Evolutionary conservation across 371 early-diverging fungal species (phyloP), one percentile per base, ranked within the genome.

Genomic region (Apophysomyces ossiformis): DNA sequence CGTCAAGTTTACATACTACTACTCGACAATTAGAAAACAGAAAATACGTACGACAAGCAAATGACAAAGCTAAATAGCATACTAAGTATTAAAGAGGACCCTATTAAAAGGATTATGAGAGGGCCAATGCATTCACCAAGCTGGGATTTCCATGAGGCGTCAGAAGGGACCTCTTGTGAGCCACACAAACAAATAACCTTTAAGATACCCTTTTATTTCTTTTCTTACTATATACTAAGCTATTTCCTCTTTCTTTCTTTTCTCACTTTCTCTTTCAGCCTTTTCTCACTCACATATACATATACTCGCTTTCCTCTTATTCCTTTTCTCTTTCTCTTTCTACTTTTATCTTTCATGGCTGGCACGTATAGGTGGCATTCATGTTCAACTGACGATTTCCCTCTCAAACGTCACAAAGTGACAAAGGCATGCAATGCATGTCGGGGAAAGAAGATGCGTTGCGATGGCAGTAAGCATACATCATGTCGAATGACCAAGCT

Each of bases 391-490:
- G 69, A 69, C 11, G 69, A 69, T 61, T 73, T 73, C 59, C 69
- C 73, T 50, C 67, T 73, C 37, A 72, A 72, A 43, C 69, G 73
- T 26, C 66, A 64, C 21, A 73, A 73, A 59, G 73, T 73, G 18
- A 59, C 60, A 4, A 63, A 61, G 57, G 73, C 73, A 21, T 73
- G 73, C 59, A 66, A 67, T 60, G 50, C 37, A 41, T 73, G 73
- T 47, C 61, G 73, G 44, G 58, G 57, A 41, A 73, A 73, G 68
- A 73, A 69, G 63, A 67, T 69, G 67, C 69, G 73, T 41, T 73
- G 73, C 56, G 69, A 73, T 61, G 73, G 73, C 64, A 36, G 73
- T 73, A 67, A 65, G 66, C 18, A 43, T 7, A n/a, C n/a, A 16
- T 11, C 26, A 12, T 56, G 41, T 50, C 41, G 26, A 61, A 2